A percentile compares a stretch with the other conserved stretches of the same genome.
phyloP scores from a whole-genome alignment of 2,329 filamentous ascomycete genomes.

The Aspergillus quadrilineatus region DNA sequence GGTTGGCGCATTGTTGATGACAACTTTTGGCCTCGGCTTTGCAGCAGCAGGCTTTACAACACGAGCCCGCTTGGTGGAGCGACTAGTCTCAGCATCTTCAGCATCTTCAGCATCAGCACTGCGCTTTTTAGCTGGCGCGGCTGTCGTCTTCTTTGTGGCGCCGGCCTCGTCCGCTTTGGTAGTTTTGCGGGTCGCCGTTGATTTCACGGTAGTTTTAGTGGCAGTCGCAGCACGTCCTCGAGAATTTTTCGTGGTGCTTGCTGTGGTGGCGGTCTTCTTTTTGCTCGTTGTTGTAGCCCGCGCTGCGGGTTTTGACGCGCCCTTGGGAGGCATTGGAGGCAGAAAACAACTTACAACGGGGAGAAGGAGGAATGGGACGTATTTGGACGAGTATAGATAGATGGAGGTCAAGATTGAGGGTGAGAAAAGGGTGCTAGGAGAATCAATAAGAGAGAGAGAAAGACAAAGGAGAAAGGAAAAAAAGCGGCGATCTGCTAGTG shows the following conservation, averaged over 20 bases:
- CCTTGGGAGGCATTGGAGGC: conserved; percentile 27
- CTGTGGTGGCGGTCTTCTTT: conserved; percentile 19
- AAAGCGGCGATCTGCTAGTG: conserved; percentile 1
- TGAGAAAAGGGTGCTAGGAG: not conserved
- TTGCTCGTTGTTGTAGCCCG: conserved; percentile 16
- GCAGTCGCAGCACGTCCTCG: conserved; percentile 18
- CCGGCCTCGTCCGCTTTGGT: conserved; percentile 25
- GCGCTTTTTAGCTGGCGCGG: conserved; percentile 32
- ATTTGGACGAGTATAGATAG: not conserved
- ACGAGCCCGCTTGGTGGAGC: conserved; percentile 33
- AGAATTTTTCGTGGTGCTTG: conserved; percentile 15
- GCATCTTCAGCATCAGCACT: conserved; percentile 26
- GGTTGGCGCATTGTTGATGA: conserved; percentile 58
- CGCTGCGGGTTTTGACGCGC: conserved; percentile 22
- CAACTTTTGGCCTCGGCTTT: conserved; percentile 35
- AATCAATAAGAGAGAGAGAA: not conserved
- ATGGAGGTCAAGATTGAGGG: not conserved
- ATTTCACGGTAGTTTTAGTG: conserved; percentile 23
- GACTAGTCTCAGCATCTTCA: conserved; percentile 27
- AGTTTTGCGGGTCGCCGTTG: conserved; percentile 23
- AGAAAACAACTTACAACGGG: not conserved
- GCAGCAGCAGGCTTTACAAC: conserved; percentile 29
- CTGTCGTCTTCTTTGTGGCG: conserved; percentile 19
- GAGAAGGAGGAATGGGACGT: not conserved
- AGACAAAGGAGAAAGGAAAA: conserved; percentile 11